These are phyloP conservation scores for Dictyostelium capitatum DNA, from an alignment of 78 protist species.

Conservation along the genomic window DNA sequence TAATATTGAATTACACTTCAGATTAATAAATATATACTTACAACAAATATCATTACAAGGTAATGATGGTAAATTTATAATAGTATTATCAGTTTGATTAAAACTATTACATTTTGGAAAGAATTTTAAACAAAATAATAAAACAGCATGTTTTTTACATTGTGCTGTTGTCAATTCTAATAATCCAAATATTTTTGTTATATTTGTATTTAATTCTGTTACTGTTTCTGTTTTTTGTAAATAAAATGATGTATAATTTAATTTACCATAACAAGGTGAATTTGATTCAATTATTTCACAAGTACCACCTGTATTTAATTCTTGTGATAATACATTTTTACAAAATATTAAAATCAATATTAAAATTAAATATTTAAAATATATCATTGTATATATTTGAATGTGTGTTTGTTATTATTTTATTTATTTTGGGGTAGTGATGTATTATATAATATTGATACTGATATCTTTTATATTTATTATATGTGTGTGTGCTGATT, in stretches of 20 bases:
- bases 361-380: no score
- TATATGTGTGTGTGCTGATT: no score
- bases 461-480: no score
- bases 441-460: no score
- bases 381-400: no score
- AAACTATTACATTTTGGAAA: not conserved
- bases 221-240: not conserved
- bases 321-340: not conserved
- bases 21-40: not conserved
- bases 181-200: not conserved
- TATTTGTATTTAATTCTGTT: not conserved
- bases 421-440: no score
- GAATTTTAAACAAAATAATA: not conserved
- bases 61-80: conserved; percentile 22
- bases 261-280: not conserved
- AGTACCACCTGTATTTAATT: not conserved
- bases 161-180: not conserved
- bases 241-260: conserved; percentile 12
- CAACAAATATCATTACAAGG: conserved; percentile 23
- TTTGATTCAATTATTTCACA: not conserved
- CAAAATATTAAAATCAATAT: no score
- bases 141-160: not conserved
- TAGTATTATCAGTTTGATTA: not conserved
- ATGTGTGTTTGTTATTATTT: no score
- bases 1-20: no score